Conservation (phyloP, 1,284 basidiomycete genomes). For the Bjerkandera adusta region DNA sequence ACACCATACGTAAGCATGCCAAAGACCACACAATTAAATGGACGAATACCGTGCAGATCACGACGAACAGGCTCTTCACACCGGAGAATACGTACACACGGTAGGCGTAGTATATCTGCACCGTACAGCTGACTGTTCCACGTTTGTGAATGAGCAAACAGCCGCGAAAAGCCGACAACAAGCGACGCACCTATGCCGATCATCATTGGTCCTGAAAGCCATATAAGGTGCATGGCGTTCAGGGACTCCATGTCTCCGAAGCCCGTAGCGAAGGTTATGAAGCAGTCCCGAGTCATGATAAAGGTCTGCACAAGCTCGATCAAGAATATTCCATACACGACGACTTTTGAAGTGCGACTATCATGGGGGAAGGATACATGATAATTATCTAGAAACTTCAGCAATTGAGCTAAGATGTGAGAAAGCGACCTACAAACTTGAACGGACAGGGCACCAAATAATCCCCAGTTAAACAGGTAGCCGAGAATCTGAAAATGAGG, state of each 20-base stretch:
- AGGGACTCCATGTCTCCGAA: constrained; percentile 25
- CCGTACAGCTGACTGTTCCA: constrained; percentile 3
- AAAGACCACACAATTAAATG: no score
- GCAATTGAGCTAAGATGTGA: neutral
- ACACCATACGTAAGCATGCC: no score
- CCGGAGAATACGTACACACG: neutral
- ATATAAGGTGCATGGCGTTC: constrained; percentile 13
- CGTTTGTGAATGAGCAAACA: neutral
- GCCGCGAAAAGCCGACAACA: neutral
- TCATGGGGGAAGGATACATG: constrained; percentile 18
- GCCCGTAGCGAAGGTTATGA: constrained; percentile 23
- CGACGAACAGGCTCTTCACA: neutral
- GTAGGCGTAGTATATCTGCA: constrained; percentile 6
- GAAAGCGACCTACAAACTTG: constrained; percentile 16
- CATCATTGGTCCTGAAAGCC: constrained; percentile 1
- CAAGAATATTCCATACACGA: constrained; percentile 13
- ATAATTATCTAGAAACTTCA: constrained; percentile 11
- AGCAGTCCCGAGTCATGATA: constrained; percentile 25
- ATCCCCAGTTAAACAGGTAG: constrained; percentile 19
- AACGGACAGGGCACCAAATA: constrained; percentile 19
- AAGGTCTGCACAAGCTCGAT: constrained; percentile 27
- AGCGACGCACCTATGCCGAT: constrained; percentile 1
- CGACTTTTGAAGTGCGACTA: constrained; percentile 6
- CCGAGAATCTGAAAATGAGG: constrained; percentile 13
- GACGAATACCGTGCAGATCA: neutral